Evolutionary conservation across 768 basidiomycete genomes (phyloP).

Genomic region (Pisolithus tinctorius): DNA sequence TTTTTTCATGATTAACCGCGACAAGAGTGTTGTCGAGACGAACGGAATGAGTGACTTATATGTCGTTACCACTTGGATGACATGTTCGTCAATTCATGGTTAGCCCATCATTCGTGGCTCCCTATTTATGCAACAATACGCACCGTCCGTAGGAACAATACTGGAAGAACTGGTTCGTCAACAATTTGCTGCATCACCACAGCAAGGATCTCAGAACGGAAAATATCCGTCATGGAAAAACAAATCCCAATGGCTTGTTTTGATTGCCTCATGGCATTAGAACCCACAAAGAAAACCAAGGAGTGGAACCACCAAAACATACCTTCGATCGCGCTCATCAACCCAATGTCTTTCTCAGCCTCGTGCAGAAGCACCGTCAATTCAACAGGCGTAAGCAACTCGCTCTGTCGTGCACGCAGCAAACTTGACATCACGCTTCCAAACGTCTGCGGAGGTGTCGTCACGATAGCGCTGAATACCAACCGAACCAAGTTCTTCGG

Average conservation of each 20-base stretch:
- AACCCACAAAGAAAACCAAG: slow-evolving; percentile 4
- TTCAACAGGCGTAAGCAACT: slow-evolving; percentile 88
- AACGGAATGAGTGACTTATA: slow-evolving; percentile 92
- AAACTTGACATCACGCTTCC: slow-evolving; percentile 82
- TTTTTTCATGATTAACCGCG: slow-evolving; percentile 93
- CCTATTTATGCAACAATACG: slow-evolving; percentile 23
- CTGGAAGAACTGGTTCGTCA: slow-evolving; percentile 85
- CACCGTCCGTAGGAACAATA: slow-evolving; percentile 91
- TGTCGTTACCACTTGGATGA: slow-evolving; percentile 94
- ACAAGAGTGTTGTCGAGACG: slow-evolving; percentile 90
- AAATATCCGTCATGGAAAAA: slow-evolving; percentile 97
- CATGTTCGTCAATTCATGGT: slow-evolving; percentile 37
- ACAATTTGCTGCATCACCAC: slow-evolving; percentile 98
- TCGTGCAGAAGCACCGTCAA: slow-evolving; percentile 91
- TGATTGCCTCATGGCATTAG: slow-evolving; percentile 11
- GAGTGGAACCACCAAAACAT: slow-evolving; percentile 15
- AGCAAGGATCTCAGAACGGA: slow-evolving; percentile 93
- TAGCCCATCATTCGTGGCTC: not conserved
- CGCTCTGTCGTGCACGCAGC: slow-evolving; percentile 78
- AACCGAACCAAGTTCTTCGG: slow-evolving; percentile 83
- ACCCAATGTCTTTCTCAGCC: slow-evolving; percentile 85
- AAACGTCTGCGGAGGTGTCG: slow-evolving; percentile 78
- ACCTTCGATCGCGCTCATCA: slow-evolving; percentile 96
- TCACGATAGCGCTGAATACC: slow-evolving; percentile 85
- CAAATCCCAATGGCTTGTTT: slow-evolving; percentile 86